phyloP scores from a whole-genome alignment of 148 eudicot genomes.

The Dianthus caryophyllus region DNA sequence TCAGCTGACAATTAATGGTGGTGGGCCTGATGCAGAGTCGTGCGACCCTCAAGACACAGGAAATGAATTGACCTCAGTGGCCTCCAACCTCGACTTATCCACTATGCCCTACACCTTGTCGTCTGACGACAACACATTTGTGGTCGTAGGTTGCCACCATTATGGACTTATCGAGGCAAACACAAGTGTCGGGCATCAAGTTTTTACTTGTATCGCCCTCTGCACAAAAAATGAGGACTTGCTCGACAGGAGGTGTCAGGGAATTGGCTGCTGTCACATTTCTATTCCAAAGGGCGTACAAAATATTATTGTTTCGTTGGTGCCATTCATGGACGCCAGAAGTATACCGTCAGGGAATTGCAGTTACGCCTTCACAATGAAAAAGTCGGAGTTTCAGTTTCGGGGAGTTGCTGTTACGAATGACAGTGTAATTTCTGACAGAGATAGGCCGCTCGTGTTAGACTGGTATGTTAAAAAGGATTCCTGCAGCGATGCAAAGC shows the following conservation, averaged over 20 bases:
- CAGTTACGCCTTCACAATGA: conserved; percentile 16
- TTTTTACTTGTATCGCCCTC: conserved; percentile 23
- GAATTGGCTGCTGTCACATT: conserved; percentile 28
- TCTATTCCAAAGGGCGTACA: conserved; percentile 22
- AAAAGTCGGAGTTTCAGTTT: conserved; percentile 11
- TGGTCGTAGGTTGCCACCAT: conserved; percentile 25
- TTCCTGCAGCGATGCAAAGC: conserved; percentile 13
- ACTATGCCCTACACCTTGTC: no score
- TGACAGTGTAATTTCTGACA: neutral
- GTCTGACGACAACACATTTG: conserved; percentile 16
- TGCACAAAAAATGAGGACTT: conserved; percentile 20
- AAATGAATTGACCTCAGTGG: neutral
- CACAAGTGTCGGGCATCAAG: conserved; percentile 7
- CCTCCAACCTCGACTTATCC: no score
- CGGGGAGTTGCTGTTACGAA: conserved; percentile 9
- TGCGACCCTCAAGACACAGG: neutral
- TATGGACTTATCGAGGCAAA: conserved; percentile 23
- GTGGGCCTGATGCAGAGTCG: conserved; percentile 10
- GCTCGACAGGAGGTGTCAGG: conserved; percentile 10
- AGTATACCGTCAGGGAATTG: conserved; percentile 17
- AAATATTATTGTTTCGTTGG: conserved; percentile 1
- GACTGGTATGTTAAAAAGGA: conserved; percentile 25
- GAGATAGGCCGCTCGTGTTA: conserved; percentile 11
- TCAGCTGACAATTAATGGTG: conserved; percentile 9
- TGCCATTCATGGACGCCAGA: conserved; percentile 3